phyloP scores from a whole-genome alignment of 2,329 filamentous ascomycete species.

The Colletotrichum ledebouriae region DNA sequence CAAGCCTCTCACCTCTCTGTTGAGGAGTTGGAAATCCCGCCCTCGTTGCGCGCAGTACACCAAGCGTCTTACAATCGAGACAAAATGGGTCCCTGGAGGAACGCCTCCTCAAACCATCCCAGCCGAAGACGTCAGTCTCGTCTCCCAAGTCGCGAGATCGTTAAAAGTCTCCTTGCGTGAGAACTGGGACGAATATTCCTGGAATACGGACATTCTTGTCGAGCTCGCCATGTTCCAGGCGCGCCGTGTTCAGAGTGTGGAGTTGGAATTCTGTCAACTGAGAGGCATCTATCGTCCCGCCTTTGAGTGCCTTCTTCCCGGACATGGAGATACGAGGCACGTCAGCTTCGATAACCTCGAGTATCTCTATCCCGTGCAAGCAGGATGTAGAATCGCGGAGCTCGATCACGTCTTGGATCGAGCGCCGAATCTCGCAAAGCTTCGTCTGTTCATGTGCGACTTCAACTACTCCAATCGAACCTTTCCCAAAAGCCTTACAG shows the following conservation, averaged over 20 bases:
- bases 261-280: conserved; percentile 12
- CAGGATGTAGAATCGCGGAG: conserved; percentile 11
- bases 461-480: not conserved
- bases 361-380: conserved; percentile 19
- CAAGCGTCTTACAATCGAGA: conserved; percentile 17
- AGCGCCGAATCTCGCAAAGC: conserved; percentile 13
- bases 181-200: conserved; percentile 25
- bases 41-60: conserved; percentile 24
- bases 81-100: conserved; percentile 6
- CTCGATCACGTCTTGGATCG: conserved; percentile 26
- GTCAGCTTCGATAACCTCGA: conserved; percentile 14
- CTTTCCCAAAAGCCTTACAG: conserved; percentile 10
- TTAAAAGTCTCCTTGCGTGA: conserved; percentile 12
- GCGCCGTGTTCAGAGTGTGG: not conserved
- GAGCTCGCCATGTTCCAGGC: conserved; percentile 29
- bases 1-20: not conserved
- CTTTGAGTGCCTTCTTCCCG: conserved; percentile 21
- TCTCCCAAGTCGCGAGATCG: not conserved
- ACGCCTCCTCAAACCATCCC: not conserved
- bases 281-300: conserved; percentile 28
- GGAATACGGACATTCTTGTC: conserved; percentile 26
- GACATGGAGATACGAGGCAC: not conserved
- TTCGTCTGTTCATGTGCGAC: conserved; percentile 15
- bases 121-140: conserved; percentile 9
- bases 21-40: conserved; percentile 20